Evolutionary conservation across 805 yeast species (phyloP).

Genomic region (Wickerhamiella domercqiae): DNA sequence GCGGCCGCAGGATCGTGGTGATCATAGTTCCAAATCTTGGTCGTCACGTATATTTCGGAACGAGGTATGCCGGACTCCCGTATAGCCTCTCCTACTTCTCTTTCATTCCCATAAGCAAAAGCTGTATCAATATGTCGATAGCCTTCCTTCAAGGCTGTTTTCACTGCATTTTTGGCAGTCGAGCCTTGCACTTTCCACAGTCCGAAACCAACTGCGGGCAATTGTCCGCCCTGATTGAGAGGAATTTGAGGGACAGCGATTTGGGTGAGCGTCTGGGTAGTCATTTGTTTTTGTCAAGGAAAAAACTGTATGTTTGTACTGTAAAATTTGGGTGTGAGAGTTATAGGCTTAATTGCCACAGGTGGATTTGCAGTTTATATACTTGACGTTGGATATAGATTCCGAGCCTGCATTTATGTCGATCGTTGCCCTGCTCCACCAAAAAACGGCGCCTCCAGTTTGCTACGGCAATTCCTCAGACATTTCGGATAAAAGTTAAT

Average conservation of each 20-base stretch:
- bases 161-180: constrained; percentile 28
- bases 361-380: too few relatives aligned
- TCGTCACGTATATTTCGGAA: constrained; percentile 35
- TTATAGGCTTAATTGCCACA: too few relatives aligned
- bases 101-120: constrained; percentile 47
- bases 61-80: constrained; percentile 31
- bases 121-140: constrained; percentile 70
- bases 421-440: too few relatives aligned
- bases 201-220: constrained; percentile 14
- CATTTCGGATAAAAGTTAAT: too few relatives aligned
- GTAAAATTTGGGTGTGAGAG: too few relatives aligned
- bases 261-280: constrained; percentile 9
- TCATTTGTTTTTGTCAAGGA: too few relatives aligned
- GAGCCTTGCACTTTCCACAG: constrained; percentile 9
- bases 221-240: constrained; percentile 8
- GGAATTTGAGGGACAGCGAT: constrained; percentile 3
- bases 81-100: constrained; percentile 30
- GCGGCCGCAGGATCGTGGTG: constrained; percentile 36
- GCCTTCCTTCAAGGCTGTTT: constrained; percentile 45
- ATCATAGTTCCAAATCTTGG: constrained; percentile 53
- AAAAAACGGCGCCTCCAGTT: too few relatives aligned
- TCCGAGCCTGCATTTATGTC: too few relatives aligned
- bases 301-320: background rate
- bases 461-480: too few relatives aligned
- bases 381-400: too few relatives aligned